phyloP scores from a whole-genome alignment of 306 rosid species.

The Rosa rugosa region DNA sequence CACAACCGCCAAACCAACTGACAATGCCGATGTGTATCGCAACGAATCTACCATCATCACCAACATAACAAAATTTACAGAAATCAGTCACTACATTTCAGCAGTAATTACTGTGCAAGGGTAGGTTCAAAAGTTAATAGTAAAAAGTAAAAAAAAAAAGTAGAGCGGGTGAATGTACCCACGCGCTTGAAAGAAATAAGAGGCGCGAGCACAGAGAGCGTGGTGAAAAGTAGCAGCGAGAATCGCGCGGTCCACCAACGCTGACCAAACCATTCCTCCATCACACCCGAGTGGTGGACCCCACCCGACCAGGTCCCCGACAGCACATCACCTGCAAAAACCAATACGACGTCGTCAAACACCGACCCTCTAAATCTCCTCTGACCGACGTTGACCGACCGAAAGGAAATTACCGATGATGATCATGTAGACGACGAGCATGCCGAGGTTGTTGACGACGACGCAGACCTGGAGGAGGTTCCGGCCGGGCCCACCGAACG shows the following conservation, averaged over 20 bases:
- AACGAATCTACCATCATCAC: constrained; percentile 50
- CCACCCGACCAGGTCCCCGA: constrained; percentile 57
- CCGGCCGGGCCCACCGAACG: constrained; percentile 54
- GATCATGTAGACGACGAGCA: constrained; percentile 83
- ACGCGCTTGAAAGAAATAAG: constrained; percentile 60
- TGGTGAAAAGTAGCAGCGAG: constrained; percentile 45
- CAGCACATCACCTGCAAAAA: constrained; percentile 55
- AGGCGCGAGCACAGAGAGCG: constrained; percentile 51
- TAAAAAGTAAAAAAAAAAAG: not conserved
- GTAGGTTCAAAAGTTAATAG: not conserved
- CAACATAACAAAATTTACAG: not conserved
- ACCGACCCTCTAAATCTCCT: not conserved
- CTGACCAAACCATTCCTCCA: constrained; percentile 71
- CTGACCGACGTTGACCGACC: not conserved
- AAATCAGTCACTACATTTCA: constrained; percentile 11
- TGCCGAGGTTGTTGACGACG: constrained; percentile 58
- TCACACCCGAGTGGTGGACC: constrained; percentile 51
- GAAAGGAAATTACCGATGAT: constrained; percentile 45
- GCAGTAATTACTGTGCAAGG: not conserved
- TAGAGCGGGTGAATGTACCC: constrained; percentile 32
- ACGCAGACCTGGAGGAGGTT: constrained; percentile 51
- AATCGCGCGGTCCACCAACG: constrained; percentile 64
- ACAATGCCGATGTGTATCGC: constrained; percentile 68
- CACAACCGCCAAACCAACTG: constrained; percentile 59
- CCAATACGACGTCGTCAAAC: not conserved